A percentile compares a stretch with the other conserved stretches of the same genome.
phyloP scores from a whole-genome alignment of 2,329 filamentous ascomycete genomes.

The Colletotrichum siamense region DNA sequence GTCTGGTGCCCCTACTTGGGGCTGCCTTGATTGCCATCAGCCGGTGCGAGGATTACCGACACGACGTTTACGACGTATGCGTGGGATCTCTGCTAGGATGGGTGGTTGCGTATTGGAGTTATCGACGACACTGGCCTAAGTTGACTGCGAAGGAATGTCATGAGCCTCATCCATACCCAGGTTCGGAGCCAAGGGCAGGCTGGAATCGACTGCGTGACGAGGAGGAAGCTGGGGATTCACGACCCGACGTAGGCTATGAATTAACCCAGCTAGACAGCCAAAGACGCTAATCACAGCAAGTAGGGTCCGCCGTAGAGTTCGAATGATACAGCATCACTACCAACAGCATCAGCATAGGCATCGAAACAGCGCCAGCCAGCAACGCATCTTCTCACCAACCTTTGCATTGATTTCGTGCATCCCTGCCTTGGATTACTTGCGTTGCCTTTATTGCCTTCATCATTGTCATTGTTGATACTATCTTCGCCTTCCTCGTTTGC shows the following conservation, averaged over 20 bases:
- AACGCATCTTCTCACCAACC: not conserved
- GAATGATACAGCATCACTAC: not conserved
- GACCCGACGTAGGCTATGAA: conserved; percentile 44
- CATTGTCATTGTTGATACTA: not conserved
- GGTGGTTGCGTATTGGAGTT: conserved; percentile 68
- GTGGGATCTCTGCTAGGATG: conserved; percentile 66
- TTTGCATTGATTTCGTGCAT: not conserved
- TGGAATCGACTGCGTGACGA: conserved; percentile 58
- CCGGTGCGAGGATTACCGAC: conserved; percentile 72
- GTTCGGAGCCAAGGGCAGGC: conserved; percentile 34
- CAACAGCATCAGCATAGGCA: not conserved
- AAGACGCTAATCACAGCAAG: conserved; percentile 17
- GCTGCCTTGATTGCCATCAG: conserved; percentile 73
- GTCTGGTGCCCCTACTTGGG: conserved; percentile 63
- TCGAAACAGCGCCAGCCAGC: not conserved
- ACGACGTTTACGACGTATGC: conserved; percentile 74
- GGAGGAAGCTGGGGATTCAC: conserved; percentile 47
- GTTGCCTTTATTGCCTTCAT: not conserved
- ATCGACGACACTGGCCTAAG: conserved; percentile 67
- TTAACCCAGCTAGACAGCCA: conserved; percentile 30
- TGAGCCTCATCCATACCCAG: conserved; percentile 60
- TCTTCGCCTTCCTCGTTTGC: not conserved
- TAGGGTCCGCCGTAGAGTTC: conserved; percentile 11
- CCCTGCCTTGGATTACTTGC: not conserved
- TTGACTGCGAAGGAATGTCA: conserved; percentile 58